Evolutionary conservation across 75 land plant genomes (phyloP).

Genomic region (Pinus taeda): DNA sequence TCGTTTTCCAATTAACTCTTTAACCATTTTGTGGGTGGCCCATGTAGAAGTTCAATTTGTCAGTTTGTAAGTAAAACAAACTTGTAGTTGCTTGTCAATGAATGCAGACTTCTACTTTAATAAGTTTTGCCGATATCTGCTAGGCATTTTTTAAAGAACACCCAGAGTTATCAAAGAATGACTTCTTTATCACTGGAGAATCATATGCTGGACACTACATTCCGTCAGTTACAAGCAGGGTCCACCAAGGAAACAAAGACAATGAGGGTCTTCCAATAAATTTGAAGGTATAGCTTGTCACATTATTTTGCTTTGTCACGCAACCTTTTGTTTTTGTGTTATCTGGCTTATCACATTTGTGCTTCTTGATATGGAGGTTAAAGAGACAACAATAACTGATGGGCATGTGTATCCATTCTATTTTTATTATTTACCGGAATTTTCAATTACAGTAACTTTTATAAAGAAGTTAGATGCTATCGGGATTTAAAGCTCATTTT

Average conservation of each 20-base stretch:
- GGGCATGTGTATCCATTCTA: neutral
- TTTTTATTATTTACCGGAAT: neutral
- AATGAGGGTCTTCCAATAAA: slow-evolving; percentile 85
- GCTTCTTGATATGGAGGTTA: no score
- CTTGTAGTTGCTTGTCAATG: no score
- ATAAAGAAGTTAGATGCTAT: neutral
- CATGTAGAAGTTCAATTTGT: neutral
- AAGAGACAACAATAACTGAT: neutral
- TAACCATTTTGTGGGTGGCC: no score
- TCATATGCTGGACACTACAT: slow-evolving; percentile 99
- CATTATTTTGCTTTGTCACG: neutral
- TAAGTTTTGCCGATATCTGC: slow-evolving; percentile 2
- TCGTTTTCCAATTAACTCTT: no score
- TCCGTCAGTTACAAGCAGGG: slow-evolving; percentile 87
- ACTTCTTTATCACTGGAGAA: slow-evolving; percentile 96
- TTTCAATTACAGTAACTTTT: neutral
- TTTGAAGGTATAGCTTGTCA: slow-evolving; percentile 56
- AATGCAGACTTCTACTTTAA: no score
- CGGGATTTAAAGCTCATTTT: neutral
- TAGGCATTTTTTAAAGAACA: slow-evolving; percentile 91
- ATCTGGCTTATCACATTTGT: neutral
- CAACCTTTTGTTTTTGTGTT: neutral
- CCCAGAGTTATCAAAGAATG: slow-evolving; percentile 77
- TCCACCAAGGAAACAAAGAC: slow-evolving; percentile 84
- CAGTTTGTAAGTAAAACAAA: no score